Base-by-base conservation (phyloP, 2,329 filamentous ascomycete genomes). In the Aureobasidium sp. region DNA sequence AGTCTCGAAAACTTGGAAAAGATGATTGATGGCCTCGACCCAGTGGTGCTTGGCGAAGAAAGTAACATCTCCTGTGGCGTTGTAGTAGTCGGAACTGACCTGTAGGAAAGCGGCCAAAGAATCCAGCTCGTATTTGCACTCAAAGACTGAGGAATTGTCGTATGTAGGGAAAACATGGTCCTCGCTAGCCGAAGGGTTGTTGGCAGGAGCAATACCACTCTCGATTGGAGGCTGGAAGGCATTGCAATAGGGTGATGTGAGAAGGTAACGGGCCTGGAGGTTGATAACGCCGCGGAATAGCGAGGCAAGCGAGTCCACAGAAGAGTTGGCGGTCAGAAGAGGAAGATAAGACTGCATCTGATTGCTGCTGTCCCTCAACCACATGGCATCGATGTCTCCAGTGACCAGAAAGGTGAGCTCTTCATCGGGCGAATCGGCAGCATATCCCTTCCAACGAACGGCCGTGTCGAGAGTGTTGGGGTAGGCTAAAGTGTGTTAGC, bases 401-500 rank as follows among this genome's bases (percentile, higher is more conserved):
- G 81, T 84, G 62, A 84, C 84, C 64, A 84, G 68, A 65, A 83
- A 84, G 5, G 82, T 81, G 63, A 87, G 74, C 72, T 90, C 87
- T 71, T 90, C 85, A 1, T 81, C 79, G 0, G 79, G 72, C 66
- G 83, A 79, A 62, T 83, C 78, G 37, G 78, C 79, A 0, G 83
- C 78, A 57, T 77, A 75, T 2, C 88, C 88, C 60, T 81, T 84
- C 87, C 86, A 90, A 64, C 80, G 80, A 45, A 90, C 81, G 0
- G 87, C 87, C 0, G 87, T 90, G 68, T 91, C 88, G 11, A 91
- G 77, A 0, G 87, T 90, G 71, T 90, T 91, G 0, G 88, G 88
- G 69, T 85, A 91, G 25, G 57, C 57, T 59, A 14, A 8, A 3
- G 8, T 34, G 11, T 14, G 8, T 48, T 5, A 44, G 30, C 39